Percentiles rank a stretch among this genome's conserved stretches.
Evolutionary conservation across 1,284 basidiomycete species (phyloP).

Genomic region (Entoloma clypeatum): DNA sequence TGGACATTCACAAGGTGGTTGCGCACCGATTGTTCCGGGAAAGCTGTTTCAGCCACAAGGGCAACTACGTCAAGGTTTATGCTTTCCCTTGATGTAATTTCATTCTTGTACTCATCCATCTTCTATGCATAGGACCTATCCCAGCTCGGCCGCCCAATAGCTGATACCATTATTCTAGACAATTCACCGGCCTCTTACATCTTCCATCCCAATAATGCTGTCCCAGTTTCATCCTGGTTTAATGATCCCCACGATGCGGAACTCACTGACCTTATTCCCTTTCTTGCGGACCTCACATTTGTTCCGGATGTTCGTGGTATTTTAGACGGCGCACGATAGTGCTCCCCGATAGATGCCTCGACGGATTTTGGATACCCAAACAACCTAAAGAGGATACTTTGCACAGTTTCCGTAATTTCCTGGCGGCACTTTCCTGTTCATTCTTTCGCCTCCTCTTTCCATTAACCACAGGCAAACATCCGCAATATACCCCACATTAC

Average conservation of each 20-base stretch:
- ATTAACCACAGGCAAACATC: not conserved
- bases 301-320: slow-evolving; percentile 93
- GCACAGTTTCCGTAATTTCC: not conserved
- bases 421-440: not conserved
- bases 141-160: slow-evolving; percentile 90
- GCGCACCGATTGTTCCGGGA: slow-evolving; percentile 95
- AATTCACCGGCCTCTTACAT: slow-evolving; percentile 99
- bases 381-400: not conserved
- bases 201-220: slow-evolving; percentile 98
- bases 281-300: slow-evolving; percentile 83
- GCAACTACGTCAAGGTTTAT: slow-evolving; percentile 95
- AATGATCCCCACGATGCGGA: slow-evolving; percentile 98
- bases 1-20: slow-evolving; percentile 89
- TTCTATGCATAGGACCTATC: slow-evolving; percentile 83
- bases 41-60: slow-evolving; percentile 97
- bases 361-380: no score
- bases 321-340: slow-evolving; percentile 75
- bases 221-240: slow-evolving; percentile 99
- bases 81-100: slow-evolving; percentile 3
- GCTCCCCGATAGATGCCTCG: not conserved
- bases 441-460: not conserved
- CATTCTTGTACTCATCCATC: slow-evolving; percentile 8
- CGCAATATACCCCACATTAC: slow-evolving; percentile 18
- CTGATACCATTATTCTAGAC: slow-evolving; percentile 95
- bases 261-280: slow-evolving; percentile 90